Conservation (phyloP, 805 yeast species). For the Limtongia smithiae region DNA sequence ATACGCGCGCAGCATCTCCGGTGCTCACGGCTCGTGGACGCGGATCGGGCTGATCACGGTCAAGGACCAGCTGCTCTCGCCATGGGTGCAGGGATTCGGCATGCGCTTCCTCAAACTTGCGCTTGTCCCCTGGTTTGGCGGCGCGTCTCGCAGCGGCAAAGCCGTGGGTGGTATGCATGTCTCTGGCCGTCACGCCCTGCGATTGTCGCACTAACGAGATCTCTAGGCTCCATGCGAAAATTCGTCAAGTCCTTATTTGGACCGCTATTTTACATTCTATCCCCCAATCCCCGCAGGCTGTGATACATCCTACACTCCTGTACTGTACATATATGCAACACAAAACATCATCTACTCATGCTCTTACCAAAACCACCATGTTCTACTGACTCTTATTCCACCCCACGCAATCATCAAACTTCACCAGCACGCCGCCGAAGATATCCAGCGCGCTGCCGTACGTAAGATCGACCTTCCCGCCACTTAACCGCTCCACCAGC, state of each 20-base stretch:
- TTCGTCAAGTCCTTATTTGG: not conserved
- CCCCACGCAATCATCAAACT: conserved; percentile 64
- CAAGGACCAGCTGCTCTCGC: conserved; percentile 27
- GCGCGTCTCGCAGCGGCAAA: conserved; percentile 6
- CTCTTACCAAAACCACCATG: too few relatives aligned
- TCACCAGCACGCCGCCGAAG: conserved; percentile 84
- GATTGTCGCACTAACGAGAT: not conserved
- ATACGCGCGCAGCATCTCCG: conserved; percentile 17
- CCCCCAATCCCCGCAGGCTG: not conserved
- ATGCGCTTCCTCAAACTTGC: conserved; percentile 11
- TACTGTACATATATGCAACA: too few relatives aligned
- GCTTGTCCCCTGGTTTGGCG: conserved; percentile 11
- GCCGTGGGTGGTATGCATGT: conserved; percentile 14
- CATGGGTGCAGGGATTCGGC: conserved; percentile 26
- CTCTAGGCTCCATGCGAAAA: not conserved
- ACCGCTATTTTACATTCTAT: not conserved
- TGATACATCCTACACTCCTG: too few relatives aligned
- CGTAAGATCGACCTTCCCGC: conserved; percentile 84
- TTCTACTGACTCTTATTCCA: conserved; percentile 62
- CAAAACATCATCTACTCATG: too few relatives aligned
- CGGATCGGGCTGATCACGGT: conserved; percentile 16
- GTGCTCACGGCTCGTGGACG: conserved; percentile 16
- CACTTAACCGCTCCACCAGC: conserved; percentile 62
- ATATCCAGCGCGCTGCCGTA: conserved; percentile 91
- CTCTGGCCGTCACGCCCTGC: too few relatives aligned